Base-by-base conservation (phyloP, 129 eudicot species). In the Lactuca saligna region DNA sequence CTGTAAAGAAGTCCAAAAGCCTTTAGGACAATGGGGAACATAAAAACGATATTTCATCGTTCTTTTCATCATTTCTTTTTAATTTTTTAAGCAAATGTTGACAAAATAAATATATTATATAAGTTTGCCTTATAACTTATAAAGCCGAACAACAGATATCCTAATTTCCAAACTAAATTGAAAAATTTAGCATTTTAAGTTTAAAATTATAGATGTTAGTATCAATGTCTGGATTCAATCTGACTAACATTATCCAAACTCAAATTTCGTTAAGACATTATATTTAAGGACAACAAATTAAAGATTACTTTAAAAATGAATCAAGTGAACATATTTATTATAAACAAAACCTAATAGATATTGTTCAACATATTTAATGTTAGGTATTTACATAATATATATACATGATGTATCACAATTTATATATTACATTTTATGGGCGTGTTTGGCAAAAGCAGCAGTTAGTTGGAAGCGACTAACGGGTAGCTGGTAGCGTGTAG, bases 1-100 rank as follows among this genome's bases (percentile, higher is more conserved):
- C 69, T 76, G 75, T 51, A 76, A 68, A 76, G 29, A 54, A 68
- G 75, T 39, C 75, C 41, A 68, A 51, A 68, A 75, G 69, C 37
- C 59, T 65, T 11, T 7, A 55, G 13, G 48, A 25, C 29, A 25
- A 25, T 25, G 61, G 78, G 46, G 34, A 31, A 64, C 69, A 55
- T 44, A 74, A 74, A 39, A 11, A 57, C 20, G 60, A 25, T 65
- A 15, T 56, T 25, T 25, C 57, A 66, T 49, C 29, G 17, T 9
- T 6, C 67, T 58, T 66, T 75, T 46, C 10, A 34, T 6, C 9
- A 13, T 7, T 37, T 48, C 34, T 66, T 67, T 65, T 58, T 2
- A 1, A 46, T 57, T 44, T 9, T 32, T 54, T 69, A 5, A 33
- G 63, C 44, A 54, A 25, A 62, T 51, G 62, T 55, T 54, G 51